These are phyloP conservation scores for Epichloe gansuensis DNA, from an alignment of 2,329 filamentous ascomycete genomes.

Conservation along the genomic window DNA sequence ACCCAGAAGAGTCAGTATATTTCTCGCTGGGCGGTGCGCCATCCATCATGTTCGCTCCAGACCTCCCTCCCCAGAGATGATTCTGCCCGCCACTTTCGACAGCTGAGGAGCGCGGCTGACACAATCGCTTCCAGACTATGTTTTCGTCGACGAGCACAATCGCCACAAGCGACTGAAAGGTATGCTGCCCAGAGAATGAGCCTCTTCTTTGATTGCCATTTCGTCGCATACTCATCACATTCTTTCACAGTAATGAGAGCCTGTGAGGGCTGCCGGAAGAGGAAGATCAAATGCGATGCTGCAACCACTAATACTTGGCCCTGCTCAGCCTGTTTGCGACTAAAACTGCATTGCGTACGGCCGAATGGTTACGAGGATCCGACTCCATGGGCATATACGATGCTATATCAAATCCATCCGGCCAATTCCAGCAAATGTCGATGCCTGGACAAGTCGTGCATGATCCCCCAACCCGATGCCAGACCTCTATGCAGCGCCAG, in stretches of 20 bases:
- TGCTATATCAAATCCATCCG: conserved; percentile 17
- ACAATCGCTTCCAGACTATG: conserved; percentile 54
- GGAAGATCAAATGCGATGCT: conserved; percentile 97
- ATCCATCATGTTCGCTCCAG: conserved; percentile 14
- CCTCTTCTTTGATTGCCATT: background rate
- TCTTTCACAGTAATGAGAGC: conserved; percentile 71
- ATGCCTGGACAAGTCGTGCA: conserved; percentile 34
- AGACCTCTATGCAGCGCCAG: conserved; percentile 36
- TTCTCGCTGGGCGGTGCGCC: background rate
- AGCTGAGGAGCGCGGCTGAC: background rate
- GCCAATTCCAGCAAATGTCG: conserved; percentile 36
- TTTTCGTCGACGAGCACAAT: conserved; percentile 98
- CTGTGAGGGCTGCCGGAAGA: conserved; percentile 84
- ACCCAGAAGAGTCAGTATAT: conserved; percentile 66
- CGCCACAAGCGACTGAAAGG: conserved; percentile 93
- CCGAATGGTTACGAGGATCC: conserved; percentile 59
- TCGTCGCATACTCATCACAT: background rate
- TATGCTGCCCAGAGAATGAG: conserved; percentile 26
- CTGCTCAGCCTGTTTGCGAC: conserved; percentile 80
- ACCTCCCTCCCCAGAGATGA: background rate
- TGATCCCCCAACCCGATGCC: conserved; percentile 25
- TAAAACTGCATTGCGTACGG: conserved; percentile 88
- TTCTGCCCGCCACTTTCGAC: background rate
- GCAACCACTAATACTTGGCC: conserved; percentile 97
- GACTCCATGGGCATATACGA: conserved; percentile 23